phyloP scores from a whole-genome alignment of 148 eudicot species.

The Oxyria digyna region DNA sequence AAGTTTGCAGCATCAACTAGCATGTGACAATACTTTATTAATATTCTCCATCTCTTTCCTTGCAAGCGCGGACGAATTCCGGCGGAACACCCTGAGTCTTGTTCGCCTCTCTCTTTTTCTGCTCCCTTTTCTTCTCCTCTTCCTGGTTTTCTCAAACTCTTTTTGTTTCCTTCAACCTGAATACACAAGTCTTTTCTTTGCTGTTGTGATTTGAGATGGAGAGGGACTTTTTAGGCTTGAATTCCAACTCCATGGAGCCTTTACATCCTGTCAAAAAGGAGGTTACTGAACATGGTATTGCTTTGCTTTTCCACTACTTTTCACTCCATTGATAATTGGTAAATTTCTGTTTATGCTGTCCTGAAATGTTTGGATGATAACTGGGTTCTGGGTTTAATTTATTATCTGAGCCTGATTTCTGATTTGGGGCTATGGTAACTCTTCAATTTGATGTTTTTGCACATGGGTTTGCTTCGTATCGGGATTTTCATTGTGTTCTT shows the following conservation, averaged over 20 bases:
- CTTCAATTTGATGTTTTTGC: not conserved
- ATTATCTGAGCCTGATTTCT: not conserved
- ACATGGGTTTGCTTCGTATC: not conserved
- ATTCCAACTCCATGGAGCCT: not conserved
- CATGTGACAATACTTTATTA: not conserved
- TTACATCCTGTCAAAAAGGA: not conserved
- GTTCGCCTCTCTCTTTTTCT: not conserved
- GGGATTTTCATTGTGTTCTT: not conserved
- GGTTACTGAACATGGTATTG: conserved; percentile 5
- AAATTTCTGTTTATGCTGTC: not conserved
- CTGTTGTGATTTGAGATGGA: conserved; percentile 1
- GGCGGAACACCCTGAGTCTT: not conserved
- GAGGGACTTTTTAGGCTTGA: conserved; percentile 6
- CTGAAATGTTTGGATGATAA: not conserved
- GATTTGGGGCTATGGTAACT: not conserved
- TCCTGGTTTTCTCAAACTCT: not conserved
- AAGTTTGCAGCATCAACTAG: not conserved
- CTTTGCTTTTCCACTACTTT: not conserved
- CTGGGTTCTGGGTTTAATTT: not conserved
- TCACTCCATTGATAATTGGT: not conserved
- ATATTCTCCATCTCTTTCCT: not conserved
- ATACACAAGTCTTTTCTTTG: not conserved
- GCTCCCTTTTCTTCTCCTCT: not conserved
- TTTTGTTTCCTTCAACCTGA: not conserved
- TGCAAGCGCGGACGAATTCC: not conserved